phyloP scores from a whole-genome alignment of 2,329 filamentous ascomycete species.

The Epichloe gansuensis region DNA sequence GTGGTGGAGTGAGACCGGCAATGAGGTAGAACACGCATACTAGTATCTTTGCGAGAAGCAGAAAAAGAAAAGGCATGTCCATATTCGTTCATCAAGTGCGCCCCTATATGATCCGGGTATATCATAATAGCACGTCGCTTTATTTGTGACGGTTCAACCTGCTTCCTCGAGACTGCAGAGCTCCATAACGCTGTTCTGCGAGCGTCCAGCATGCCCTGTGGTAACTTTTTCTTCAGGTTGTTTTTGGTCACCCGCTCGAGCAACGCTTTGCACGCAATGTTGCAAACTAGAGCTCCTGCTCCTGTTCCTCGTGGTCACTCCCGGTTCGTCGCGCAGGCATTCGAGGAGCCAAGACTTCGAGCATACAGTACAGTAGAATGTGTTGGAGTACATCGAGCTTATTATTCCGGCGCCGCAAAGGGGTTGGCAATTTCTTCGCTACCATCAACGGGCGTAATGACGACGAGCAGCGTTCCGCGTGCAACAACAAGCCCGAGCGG shows the following conservation, averaged over 20 bases:
- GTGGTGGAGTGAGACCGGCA: neutral
- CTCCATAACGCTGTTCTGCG: neutral
- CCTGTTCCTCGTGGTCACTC: too few relatives aligned
- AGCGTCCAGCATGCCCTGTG: neutral
- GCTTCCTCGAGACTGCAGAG: neutral
- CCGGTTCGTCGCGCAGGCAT: too few relatives aligned
- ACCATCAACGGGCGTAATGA: constrained; percentile 86
- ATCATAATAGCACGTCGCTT: neutral
- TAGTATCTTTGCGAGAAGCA: neutral
- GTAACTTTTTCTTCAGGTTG: too few relatives aligned
- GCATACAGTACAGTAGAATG: neutral
- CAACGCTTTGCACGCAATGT: neutral
- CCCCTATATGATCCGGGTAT: neutral
- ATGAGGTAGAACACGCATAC: neutral
- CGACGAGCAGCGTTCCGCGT: constrained; percentile 80
- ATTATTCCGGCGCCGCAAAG: constrained; percentile 50
- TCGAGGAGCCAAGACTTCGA: neutral
- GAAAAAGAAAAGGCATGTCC: constrained; percentile 1
- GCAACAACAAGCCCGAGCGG: constrained; percentile 80
- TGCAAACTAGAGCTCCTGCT: neutral
- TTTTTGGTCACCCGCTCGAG: too few relatives aligned
- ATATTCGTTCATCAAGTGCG: neutral
- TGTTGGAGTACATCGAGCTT: neutral
- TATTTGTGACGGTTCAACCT: neutral
- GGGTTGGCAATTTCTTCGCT: constrained; percentile 95